Base-by-base conservation (phyloP, 1,284 basidiomycete species). In the Phellopilus nigrolimitatus region DNA sequence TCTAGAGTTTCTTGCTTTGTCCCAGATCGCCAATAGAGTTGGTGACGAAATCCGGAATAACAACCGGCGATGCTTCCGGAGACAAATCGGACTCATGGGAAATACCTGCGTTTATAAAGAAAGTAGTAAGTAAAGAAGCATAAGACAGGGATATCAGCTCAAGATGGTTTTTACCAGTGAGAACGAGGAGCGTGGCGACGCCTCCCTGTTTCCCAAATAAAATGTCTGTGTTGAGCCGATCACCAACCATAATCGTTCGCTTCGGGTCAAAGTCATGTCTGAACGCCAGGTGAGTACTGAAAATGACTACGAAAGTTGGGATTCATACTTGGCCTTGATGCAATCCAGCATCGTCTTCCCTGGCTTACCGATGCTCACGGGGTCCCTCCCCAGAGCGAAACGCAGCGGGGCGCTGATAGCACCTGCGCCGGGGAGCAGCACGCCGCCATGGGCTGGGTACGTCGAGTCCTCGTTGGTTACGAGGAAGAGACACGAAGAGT, bases 171-270 rank as follows among this genome's bases (percentile, higher is more conserved):
- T 21, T 59, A 85, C 95, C 95, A n/a, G 94, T 97, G 57, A 99
- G 73, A 46, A 99, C 97, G 37, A 98, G 80, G 47, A 98, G 71
- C 1, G 94, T 95, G 12, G 88, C 70, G 17, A 98, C 75, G 10
- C 90, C 90, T 21, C 92, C 92, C 40, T 79, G 79, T 66, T 91
- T 78, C 40, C 92, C 95, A 61, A 99, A 99, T 42, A 88, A 69
- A 61, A 97, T 93, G 68, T 99, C 97, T 1, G 97, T 99, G 61
- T 91, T 86, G 55, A 99, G 75, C 53, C 97, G 82, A 68, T 99
- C 95, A 34, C 95, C 95, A 37, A 98, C 78, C 89, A 99, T 97
- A 62, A 99, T 80, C 1, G 95, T 94, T 43, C 84, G 75, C 51
- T 76, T 70, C 31, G 88, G 88, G 66, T 98, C 88, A 64, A 91